phyloP scores from a whole-genome alignment of 2,329 filamentous ascomycete species.

The Calonectria ilicicola region DNA sequence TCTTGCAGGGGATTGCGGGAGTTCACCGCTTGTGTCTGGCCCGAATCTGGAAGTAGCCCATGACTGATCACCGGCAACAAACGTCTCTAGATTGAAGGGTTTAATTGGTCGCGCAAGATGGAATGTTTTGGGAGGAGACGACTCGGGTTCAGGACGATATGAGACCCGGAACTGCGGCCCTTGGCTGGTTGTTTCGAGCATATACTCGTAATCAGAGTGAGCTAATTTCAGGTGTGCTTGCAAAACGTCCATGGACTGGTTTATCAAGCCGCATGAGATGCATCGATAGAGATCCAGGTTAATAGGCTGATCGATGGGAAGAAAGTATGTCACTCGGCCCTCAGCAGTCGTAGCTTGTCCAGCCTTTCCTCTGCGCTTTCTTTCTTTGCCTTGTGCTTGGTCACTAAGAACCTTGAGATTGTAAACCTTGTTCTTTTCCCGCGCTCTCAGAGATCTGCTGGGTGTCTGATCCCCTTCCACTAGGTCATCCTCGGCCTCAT shows the following conservation, averaged over 20 bases:
- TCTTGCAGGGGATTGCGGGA: conserved; percentile 40
- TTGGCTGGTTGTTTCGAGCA: conserved; percentile 50
- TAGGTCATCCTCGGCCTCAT: conserved; percentile 58
- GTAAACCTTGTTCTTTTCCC: conserved; percentile 64
- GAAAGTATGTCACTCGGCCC: conserved; percentile 59
- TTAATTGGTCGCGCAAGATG: conserved; percentile 57
- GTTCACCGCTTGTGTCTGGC: conserved; percentile 44
- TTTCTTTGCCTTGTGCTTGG: conserved; percentile 66
- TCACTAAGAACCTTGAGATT: conserved; percentile 71
- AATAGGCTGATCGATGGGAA: conserved; percentile 58
- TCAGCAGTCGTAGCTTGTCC: conserved; percentile 46
- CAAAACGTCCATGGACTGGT: conserved; percentile 61
- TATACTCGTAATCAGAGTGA: conserved; percentile 61
- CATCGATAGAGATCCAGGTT: conserved; percentile 63
- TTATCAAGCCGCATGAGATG: conserved; percentile 61
- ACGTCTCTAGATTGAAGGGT: conserved; percentile 59
- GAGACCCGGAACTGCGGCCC: conserved; percentile 55
- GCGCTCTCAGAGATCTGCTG: conserved; percentile 61
- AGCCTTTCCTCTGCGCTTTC: conserved; percentile 52
- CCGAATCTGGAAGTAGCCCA: conserved; percentile 59
- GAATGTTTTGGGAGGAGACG: conserved; percentile 51
- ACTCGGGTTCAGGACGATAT: conserved; percentile 41
- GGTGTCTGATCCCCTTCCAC: conserved; percentile 63
- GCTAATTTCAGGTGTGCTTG: conserved; percentile 59
- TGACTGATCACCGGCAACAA: conserved; percentile 58